Base-by-base conservation (phyloP, 768 basidiomycete species). In the Hypholoma sublateritium region DNA sequence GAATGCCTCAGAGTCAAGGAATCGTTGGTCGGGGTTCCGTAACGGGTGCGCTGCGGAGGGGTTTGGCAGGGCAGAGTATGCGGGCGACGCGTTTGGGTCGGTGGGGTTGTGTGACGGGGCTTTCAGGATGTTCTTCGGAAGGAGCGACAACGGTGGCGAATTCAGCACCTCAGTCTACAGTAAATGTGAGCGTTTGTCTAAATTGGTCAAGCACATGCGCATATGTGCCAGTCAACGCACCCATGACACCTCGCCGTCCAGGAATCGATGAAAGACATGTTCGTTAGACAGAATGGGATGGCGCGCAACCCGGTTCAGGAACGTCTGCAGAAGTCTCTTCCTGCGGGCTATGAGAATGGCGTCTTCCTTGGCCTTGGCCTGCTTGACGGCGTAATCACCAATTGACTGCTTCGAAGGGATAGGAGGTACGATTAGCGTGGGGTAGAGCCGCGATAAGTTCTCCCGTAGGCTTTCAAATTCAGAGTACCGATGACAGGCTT, bases 221-320 rank as follows among this genome's bases (percentile, higher is more conserved):
- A 28, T n/a, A 4, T 19, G 25, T 25, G 41, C 42, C 42, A 7
- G 34, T 25, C 24, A 22, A 59, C 59, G 59, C 48, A 93, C 92
- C 97, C 97, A 99, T 44, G 95, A 95, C 21, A 96, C 93, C 55
- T 96, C 93, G 25, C 93, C 93, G 63, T 97, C 93, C 37, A 99
- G 77, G 73, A 99, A 99, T 7, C 95, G 84, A 71, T 97, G 95
- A 64, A 98, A 95, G 37, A 98, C 88, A 72, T 95, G 92, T 63
- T 98, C 97, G 54, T 94, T 93, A 5, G 95, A 95, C 49, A 98
- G 71, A 55, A 97, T 96, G n/a, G 93, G 93, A 73, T 98, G 97
- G 32, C 86, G 81, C 14, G 87, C 89, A 50, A 96, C 72, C 52
- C 97, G 84, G 67, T 96, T 95, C 44, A 99, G 77, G 74, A 98